phyloP scores from a whole-genome alignment of 1,284 basidiomycete genomes.

The Malassezia sympodialis region DNA sequence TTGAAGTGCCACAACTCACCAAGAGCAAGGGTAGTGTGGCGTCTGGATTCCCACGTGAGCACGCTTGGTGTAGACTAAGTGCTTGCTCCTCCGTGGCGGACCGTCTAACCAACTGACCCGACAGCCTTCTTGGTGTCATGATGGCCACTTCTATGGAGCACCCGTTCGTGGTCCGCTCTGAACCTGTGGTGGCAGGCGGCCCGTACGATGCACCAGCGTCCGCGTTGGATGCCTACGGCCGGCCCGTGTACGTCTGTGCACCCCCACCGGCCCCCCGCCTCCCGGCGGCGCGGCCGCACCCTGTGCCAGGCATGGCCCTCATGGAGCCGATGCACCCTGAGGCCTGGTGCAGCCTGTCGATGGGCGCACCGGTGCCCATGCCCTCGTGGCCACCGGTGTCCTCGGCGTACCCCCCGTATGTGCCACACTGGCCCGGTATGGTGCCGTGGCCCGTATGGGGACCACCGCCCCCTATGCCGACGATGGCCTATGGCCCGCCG shows the following conservation, averaged over 20 bases:
- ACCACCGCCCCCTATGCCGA: not conserved
- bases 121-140: not conserved
- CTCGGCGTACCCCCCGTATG: not conserved
- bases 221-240: not conserved
- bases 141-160: not conserved
- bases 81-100: not conserved
- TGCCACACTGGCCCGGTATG: not conserved
- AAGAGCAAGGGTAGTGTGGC: not conserved
- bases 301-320: not conserved
- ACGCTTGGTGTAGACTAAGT: not conserved
- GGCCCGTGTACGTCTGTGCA: not conserved
- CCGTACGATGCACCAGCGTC: not conserved
- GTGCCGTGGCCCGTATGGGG: not conserved
- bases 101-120: not conserved
- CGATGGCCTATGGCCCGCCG: not conserved
- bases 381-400: not conserved
- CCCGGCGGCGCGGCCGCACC: not conserved
- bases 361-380: not conserved
- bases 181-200: not conserved
- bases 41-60: not conserved
- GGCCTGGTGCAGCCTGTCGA: not conserved
- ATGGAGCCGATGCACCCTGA: not conserved
- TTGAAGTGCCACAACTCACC: not conserved
- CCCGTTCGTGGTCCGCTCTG: not conserved
- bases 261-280: conserved; percentile 5